A percentile compares a stretch with the other conserved stretches of the same genome.
phyloP scores from a whole-genome alignment of 306 rosid genomes.

The Fagus crenata region DNA sequence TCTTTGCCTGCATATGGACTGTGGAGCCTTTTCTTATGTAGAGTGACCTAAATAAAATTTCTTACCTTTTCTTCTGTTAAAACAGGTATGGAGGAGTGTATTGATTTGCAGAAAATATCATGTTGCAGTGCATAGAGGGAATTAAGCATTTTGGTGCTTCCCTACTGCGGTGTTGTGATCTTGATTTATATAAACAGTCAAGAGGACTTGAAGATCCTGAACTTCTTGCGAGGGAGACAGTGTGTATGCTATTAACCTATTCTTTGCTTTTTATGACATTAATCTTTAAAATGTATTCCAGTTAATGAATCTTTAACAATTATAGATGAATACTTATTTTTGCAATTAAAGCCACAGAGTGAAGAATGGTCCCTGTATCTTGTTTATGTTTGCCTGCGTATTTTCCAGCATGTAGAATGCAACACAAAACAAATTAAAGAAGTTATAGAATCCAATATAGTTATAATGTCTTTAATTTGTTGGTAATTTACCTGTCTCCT shows the following conservation, averaged over 20 bases:
- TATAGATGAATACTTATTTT: slow-evolving; percentile 4
- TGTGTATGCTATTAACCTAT: slow-evolving; percentile 59
- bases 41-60: slow-evolving; percentile 21
- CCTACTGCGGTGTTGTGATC: slow-evolving; percentile 67
- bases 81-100: slow-evolving; percentile 78
- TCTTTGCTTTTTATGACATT: slow-evolving; percentile 9
- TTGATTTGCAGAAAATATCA: slow-evolving; percentile 66
- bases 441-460: neutral
- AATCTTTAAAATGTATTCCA: neutral
- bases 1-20: slow-evolving; percentile 2
- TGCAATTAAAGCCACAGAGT: slow-evolving; percentile 3
- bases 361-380: slow-evolving; percentile 5
- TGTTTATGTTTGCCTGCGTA: neutral
- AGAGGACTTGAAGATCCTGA: slow-evolving; percentile 90
- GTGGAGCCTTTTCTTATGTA: slow-evolving; percentile 5
- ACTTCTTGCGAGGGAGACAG: slow-evolving; percentile 87
- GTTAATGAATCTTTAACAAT: neutral
- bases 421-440: neutral
- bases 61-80: slow-evolving; percentile 31
- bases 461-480: neutral
- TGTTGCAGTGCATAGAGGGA: slow-evolving; percentile 85
- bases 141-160: slow-evolving; percentile 58
- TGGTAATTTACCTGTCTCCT: neutral
- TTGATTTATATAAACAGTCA: slow-evolving; percentile 71
- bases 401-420: slow-evolving; percentile 20